Evolutionary conservation across 2,329 filamentous ascomycete genomes (phyloP), one percentile per base, ranked within the genome.

Genomic region (Ramularia collo-cygni): DNA sequence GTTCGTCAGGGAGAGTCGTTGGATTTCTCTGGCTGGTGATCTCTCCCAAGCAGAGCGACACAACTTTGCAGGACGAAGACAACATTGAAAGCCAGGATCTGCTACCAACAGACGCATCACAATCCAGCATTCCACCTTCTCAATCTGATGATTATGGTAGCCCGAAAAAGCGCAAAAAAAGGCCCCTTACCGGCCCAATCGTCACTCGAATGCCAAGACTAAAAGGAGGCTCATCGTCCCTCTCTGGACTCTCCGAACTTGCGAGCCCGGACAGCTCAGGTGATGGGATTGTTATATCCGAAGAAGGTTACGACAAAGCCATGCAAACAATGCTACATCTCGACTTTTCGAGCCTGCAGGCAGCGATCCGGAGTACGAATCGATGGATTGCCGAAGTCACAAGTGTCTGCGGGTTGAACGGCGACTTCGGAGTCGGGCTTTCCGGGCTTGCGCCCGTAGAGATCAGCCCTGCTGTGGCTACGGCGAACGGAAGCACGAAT

Each of bases 11-110:
- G 0, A 75, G 89, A 13, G 73, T 95, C 57, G 93, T 95, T 0
- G 93, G 93, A 0, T 98, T 98, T 52, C 73, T 96, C 17, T 98
- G 93, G 90, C 68, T 95, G 17, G 81, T 95, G 0, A 83, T 95
- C 33, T 74, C 71, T 50, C 82, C 87, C 21, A 24, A 10, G 21
- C 21, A 24, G 10, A 24, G 21, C 21, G 21, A 24, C 21, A 24
- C 10, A 24, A 10, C 6, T 6, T 6, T 24, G 10, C 21, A 6
- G 6, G 21, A 24, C 21, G 21, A 6, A 6, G 21, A 24, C 9
- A 37, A 38, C 12, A 33, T 30, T 10, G 40, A 46, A n/a, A 50
- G 52, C 21, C 52, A 54, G 28, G 49, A 54, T 7, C 48, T 47
- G 8, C 31, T 15, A 12, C 9, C 19, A 35, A 31, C 35, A 12